phyloP scores from a whole-genome alignment of 352 stramenopile species.

The Pythium graminicola region DNA sequence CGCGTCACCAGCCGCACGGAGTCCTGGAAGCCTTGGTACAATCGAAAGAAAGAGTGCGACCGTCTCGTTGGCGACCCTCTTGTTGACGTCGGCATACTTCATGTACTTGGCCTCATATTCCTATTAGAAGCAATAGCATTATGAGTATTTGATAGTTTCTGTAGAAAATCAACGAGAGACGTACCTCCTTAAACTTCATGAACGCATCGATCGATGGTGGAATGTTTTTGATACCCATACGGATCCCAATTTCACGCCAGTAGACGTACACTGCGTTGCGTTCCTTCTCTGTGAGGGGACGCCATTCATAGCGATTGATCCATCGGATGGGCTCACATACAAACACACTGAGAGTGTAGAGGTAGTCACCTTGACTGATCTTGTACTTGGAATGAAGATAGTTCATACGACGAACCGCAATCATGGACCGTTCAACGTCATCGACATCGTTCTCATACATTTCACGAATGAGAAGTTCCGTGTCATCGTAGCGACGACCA shows the following conservation, averaged over 20 bases:
- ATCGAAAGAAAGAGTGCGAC: conserved; percentile 11
- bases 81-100: conserved; percentile 6
- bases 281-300: conserved; percentile 4
- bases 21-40: conserved; percentile 1
- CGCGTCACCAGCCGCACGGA: neutral
- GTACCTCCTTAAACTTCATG: conserved; percentile 12
- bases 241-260: conserved; percentile 15
- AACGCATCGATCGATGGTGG: conserved; percentile 1
- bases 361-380: conserved; percentile 14
- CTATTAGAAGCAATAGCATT: neutral
- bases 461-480: conserved; percentile 10
- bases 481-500: conserved; percentile 13
- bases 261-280: conserved; percentile 7
- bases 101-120: conserved; percentile 17
- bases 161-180: no score
- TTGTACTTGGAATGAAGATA: conserved; percentile 17
- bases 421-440: conserved; percentile 3
- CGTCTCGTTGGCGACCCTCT: conserved; percentile 3
- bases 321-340: conserved; percentile 15
- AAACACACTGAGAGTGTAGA: conserved; percentile 18
- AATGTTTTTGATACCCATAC: conserved; percentile 18
- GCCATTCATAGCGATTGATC: conserved; percentile 15
- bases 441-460: conserved; percentile 16
- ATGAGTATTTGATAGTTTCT: neutral
- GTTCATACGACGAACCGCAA: conserved; percentile 13